Evolutionary conservation across 1,284 basidiomycete genomes (phyloP), one percentile per base, ranked within the genome.

Genomic region (Laetiporus sulphureus): DNA sequence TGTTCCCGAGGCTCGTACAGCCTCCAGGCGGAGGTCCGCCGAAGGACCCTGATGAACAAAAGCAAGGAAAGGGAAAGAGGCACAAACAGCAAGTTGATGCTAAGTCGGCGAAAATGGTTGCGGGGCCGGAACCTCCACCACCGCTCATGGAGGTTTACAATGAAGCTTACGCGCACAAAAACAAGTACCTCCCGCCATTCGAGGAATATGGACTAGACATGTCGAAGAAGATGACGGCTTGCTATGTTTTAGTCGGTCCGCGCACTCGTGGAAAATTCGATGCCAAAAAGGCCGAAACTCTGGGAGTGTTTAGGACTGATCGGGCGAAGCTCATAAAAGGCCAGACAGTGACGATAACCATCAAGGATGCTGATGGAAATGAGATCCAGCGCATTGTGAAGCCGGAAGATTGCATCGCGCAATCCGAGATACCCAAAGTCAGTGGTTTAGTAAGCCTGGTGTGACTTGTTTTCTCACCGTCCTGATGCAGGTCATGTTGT

Each of bases 241-340:
- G 73, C 4, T 96, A 93, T 59, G 71, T 94, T 19, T 62, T 85
- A 32, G 72, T 89, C 36, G 90, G 91, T 0, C 88, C 91, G 0
- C 71, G 71, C 2, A 68, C 83, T 29, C 79, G 91, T 3, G 93
- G 93, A n/a, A 91, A 89, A 61, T 95, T 98, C 56, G 77, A 95
- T 49, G 78, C 64, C 0, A 63, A 64, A 43, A 81, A 77, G 49
- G 90, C 92, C 0, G 57, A 68, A 5, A 73, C 66, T 24, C 68
- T 92, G 1, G 83, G 84, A 7, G 68, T 98, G 3, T 71, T 66
- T 2, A 87, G 89, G 3, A 72, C 69, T 2, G 46, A 66, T 57
- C 57, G 69, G 34, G 59, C 68, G 19, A 57, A 54, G 51, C 64
- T 76, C 21, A 73, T 69, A 41, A 73, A 53, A 50, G 87, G 75